Conservation (phyloP, 164 flowering plant species). For the Echeveria elegans region DNA sequence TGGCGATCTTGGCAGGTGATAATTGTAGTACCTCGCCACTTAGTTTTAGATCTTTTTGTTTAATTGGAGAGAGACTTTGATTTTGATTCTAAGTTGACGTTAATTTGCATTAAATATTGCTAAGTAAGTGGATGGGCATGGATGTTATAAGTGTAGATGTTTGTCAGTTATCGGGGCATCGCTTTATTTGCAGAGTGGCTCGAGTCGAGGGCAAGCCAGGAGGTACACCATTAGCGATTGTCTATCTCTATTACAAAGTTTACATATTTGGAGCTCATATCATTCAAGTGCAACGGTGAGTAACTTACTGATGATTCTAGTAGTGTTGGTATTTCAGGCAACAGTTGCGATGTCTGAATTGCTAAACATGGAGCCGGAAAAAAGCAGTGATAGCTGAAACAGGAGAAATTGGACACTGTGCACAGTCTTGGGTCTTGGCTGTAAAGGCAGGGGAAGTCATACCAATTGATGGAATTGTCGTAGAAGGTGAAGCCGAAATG, state of each 20-base stretch:
- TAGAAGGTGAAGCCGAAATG: slow-evolving; percentile 71
- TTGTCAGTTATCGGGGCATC: slow-evolving; percentile 67
- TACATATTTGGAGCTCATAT: too few relatives aligned
- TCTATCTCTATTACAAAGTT: too few relatives aligned
- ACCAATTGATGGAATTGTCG: too few relatives aligned
- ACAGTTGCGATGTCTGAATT: slow-evolving; percentile 64
- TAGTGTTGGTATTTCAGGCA: too few relatives aligned
- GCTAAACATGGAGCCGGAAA: slow-evolving; percentile 68
- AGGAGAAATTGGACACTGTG: slow-evolving; percentile 40
- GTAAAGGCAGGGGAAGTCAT: slow-evolving; percentile 79
- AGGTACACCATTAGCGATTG: slow-evolving; percentile 44
- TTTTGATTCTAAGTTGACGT: too few relatives aligned
- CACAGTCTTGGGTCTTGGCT: slow-evolving; percentile 58
- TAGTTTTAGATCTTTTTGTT: not conserved
- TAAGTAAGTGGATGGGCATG: too few relatives aligned
- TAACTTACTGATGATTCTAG: not conserved
- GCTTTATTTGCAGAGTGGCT: slow-evolving; percentile 75
- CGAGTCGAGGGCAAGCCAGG: slow-evolving; percentile 76
- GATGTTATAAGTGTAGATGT: too few relatives aligned
- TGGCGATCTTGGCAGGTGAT: slow-evolving; percentile 63
- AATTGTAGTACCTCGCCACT: not conserved
- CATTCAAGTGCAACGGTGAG: not conserved
- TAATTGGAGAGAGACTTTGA: too few relatives aligned
- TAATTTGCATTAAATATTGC: too few relatives aligned
- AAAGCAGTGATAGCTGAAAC: slow-evolving; percentile 78